These are phyloP conservation scores for Solanum aculeatissimum DNA, from an alignment of 305 asterid genomes.

Conservation along the genomic window DNA sequence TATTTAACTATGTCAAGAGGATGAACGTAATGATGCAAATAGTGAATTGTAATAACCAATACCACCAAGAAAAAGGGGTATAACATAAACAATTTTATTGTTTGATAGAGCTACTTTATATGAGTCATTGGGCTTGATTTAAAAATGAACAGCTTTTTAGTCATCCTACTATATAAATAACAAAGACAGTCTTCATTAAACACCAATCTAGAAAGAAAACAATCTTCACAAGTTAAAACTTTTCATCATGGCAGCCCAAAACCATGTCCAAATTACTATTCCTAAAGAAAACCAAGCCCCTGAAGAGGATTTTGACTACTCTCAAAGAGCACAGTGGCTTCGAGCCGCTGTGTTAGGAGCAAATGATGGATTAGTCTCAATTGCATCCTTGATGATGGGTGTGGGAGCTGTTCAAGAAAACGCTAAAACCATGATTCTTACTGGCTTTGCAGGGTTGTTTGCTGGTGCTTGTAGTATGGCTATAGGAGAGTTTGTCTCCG, in stretches of 20 bases:
- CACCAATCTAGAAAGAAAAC: background rate
- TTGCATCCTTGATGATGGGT: conserved; percentile 46
- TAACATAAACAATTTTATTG: background rate
- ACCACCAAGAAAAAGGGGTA: background rate
- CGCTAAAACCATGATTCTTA: conserved; percentile 34
- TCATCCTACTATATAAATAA: background rate
- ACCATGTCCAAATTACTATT: conserved; percentile 5
- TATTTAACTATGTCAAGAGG: background rate
- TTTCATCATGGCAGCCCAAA: conserved; percentile 11
- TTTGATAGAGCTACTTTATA: background rate
- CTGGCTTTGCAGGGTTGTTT: conserved; percentile 38
- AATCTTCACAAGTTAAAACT: background rate
- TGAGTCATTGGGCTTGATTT: background rate
- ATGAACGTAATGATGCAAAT: background rate
- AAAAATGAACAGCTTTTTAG: background rate
- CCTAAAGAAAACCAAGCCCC: conserved; percentile 2
- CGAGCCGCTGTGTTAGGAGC: conserved; percentile 46
- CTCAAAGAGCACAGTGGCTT: conserved; percentile 41
- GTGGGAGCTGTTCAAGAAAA: conserved; percentile 41
- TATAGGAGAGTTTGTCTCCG: conserved; percentile 50
- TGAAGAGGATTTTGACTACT: conserved; percentile 14
- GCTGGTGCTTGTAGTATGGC: conserved; percentile 73
- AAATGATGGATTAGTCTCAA: conserved; percentile 43
- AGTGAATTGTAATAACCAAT: background rate
- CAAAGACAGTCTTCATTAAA: background rate